Conservation (phyloP, 129 eudicot genomes). For the Escallonia rubra region DNA sequence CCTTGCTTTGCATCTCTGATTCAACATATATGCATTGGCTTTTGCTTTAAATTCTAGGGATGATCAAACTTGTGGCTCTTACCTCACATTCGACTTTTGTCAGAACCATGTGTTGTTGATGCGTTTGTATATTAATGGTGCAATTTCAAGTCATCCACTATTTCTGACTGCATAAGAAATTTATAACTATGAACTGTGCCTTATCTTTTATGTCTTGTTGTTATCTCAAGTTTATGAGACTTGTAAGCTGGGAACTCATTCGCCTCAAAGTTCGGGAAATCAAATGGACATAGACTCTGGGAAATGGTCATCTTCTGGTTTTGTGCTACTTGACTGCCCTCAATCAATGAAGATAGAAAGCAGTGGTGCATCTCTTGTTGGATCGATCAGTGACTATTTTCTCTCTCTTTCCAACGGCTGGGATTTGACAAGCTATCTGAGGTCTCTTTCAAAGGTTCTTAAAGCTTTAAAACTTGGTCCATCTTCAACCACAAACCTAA, state of each 20-base stretch:
- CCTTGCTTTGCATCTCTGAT: neutral
- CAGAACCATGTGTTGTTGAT: neutral
- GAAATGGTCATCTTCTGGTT: conserved; percentile 82
- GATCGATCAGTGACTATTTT: conserved; percentile 92
- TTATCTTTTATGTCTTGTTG: neutral
- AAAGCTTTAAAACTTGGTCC: conserved; percentile 67
- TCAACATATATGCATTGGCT: neutral
- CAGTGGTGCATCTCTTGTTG: conserved; percentile 76
- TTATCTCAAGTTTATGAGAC: conserved; percentile 77
- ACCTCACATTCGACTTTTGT: too few species aligned
- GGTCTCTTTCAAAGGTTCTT: conserved; percentile 82
- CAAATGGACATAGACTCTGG: conserved; percentile 70
- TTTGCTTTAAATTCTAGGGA: neutral
- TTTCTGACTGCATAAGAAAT: too few species aligned
- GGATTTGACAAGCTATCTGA: conserved; percentile 86
- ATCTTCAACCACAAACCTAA: conserved; percentile 48
- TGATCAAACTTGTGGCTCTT: neutral
- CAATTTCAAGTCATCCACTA: neutral
- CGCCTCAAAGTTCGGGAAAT: conserved; percentile 76
- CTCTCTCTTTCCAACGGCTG: conserved; percentile 93
- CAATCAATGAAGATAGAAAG: conserved; percentile 91
- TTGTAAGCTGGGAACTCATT: conserved; percentile 93
- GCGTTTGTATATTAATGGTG: neutral
- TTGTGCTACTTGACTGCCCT: conserved; percentile 88
- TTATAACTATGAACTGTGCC: neutral